Evolutionary conservation across 2,329 filamentous ascomycete species (phyloP), one percentile per base, ranked within the genome.

Genomic region (Sarocladiaceae sp.): DNA sequence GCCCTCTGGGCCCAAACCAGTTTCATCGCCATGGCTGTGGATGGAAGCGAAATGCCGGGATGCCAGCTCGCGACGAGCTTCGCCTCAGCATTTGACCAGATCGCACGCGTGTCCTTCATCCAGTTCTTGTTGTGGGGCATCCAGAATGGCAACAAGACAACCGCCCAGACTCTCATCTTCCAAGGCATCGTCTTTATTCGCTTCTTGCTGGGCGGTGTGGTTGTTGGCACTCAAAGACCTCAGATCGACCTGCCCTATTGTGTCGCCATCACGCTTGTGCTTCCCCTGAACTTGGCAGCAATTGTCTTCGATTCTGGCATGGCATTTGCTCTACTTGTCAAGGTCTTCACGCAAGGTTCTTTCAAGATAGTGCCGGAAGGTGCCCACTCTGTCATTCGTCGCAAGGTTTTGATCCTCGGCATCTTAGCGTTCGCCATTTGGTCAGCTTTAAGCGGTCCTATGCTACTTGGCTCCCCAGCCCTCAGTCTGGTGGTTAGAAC

Each of bases 11-110:
- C 74, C 37, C 60, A 73, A 32, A 57, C 67, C 48, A 69, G 68
- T 46, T 80, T 80, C 49, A 59, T 72, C 45, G 60, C 72, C 21
- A 70, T 71, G 19, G 55, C 75, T 44, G 64, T 77, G 57, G 60
- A 70, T 49, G 33, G 43, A 6, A 58, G 57, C 24, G 67, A 69
- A 24, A 47, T 61, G 15, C 58, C 65, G 13, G 61, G 65, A 11
- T 82, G 78, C 54, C 74, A 78, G 55, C 57, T 74, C 44, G 65
- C 69, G 45, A 63, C 78, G 34, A 63, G 70, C 26, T 72, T 80
- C 51, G 68, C 72, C 37, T 67, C 74, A 7, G 52, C 69, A 19
- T 78, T 80, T 57, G 78, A 82, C 51, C 77, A 82, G 55, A 55
- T 80, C 19, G 72, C 71, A 15, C 68, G 78, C 41, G 60, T 74